Percentiles rank a stretch among this genome's conserved stretches.
Conservation (phyloP, 1,284 basidiomycete species). For the Puccinia hordei region DNA sequence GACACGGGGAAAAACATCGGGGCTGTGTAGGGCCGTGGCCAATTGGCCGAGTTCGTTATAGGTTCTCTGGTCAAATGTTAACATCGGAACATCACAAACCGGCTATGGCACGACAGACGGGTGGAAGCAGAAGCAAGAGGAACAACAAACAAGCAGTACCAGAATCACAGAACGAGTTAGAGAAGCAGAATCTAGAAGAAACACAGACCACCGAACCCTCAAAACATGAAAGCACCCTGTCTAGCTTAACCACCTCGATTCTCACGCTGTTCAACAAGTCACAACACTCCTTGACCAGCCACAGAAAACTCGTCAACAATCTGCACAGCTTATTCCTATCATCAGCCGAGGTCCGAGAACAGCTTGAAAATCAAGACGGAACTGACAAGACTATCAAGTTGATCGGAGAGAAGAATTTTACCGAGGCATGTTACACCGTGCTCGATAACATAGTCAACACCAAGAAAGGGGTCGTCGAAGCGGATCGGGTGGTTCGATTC, state of each 20-base stretch:
- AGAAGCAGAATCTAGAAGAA: slow-evolving; percentile 2
- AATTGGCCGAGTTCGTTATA: too few species aligned
- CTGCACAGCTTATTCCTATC: slow-evolving; percentile 79
- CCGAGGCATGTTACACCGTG: slow-evolving; percentile 66
- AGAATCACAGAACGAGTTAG: neutral
- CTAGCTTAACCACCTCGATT: slow-evolving; percentile 25
- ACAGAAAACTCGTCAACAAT: slow-evolving; percentile 85
- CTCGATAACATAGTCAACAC: slow-evolving; percentile 66
- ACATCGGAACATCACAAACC: neutral
- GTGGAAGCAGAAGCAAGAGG: neutral
- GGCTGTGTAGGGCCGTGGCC: too few species aligned
- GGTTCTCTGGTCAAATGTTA: too few species aligned
- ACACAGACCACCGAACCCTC: neutral
- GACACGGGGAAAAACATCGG: too few species aligned
- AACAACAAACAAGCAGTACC: neutral
- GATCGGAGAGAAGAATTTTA: slow-evolving; percentile 79
- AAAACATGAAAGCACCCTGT: slow-evolving; percentile 26
- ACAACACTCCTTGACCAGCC: slow-evolving; percentile 79
- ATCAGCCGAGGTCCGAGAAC: slow-evolving; percentile 67
- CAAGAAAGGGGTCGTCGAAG: slow-evolving; percentile 80
- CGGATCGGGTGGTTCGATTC: slow-evolving; percentile 82
- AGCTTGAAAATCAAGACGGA: slow-evolving; percentile 63
- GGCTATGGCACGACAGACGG: neutral
- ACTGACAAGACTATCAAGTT: slow-evolving; percentile 62
- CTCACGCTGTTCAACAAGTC: slow-evolving; percentile 70